These are phyloP conservation scores for Pichia nakasei DNA, from an alignment of 805 yeast genomes.

Conservation along the genomic window DNA sequence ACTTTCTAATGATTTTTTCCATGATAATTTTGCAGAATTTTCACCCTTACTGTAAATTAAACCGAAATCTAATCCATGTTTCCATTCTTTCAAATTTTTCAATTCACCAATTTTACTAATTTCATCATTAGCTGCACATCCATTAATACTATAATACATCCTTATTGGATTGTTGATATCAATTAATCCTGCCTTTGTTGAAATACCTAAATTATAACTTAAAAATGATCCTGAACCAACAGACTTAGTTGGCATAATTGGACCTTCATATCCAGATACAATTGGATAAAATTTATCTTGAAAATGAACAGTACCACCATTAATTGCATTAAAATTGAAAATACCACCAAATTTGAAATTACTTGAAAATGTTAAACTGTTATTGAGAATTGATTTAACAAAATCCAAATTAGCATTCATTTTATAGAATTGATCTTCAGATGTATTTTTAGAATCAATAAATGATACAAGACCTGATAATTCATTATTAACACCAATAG, in stretches of 20 bases:
- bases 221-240: constrained; percentile 12
- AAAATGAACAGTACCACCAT: constrained; percentile 37
- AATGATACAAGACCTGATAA: constrained; percentile 25
- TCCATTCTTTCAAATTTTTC: neutral
- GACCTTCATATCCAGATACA: constrained; percentile 16
- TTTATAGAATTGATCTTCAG: constrained; percentile 29
- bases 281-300: constrained; percentile 75
- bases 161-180: constrained; percentile 10
- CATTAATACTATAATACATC: constrained; percentile 8
- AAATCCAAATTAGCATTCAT: constrained; percentile 24
- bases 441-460: constrained; percentile 10
- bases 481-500: constrained; percentile 36
- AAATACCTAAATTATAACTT: constrained; percentile 8
- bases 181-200: constrained; percentile 6
- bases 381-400: constrained; percentile 34
- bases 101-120: neutral
- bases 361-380: constrained; percentile 41
- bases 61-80: constrained; percentile 12
- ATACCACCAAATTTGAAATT: constrained; percentile 50
- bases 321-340: constrained; percentile 27
- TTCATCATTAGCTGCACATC: constrained; percentile 7
- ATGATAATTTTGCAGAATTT: constrained; percentile 9
- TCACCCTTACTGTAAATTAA: constrained; percentile 9
- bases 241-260: constrained; percentile 12
- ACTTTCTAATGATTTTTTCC: constrained; percentile 3